These are phyloP conservation scores for Metschnikowia matae DNA, from an alignment of 805 yeast genomes.

Conservation along the genomic window DNA sequence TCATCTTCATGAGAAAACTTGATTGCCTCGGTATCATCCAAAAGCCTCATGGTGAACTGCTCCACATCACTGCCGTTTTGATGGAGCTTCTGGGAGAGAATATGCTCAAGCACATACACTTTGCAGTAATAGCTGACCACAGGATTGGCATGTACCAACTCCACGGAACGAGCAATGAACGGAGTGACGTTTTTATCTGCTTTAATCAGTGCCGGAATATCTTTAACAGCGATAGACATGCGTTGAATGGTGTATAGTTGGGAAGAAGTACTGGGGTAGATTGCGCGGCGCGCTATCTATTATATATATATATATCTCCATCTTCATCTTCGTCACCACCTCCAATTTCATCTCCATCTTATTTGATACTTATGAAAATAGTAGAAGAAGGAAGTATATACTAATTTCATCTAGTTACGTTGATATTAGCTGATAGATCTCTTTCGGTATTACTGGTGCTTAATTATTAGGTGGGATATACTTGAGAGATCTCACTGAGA, in stretches of 20 bases:
- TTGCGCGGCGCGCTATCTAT: background rate
- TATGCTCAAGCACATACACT: constrained; percentile 65
- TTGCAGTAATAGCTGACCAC: constrained; percentile 69
- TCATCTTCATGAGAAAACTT: constrained; percentile 43
- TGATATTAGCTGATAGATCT: too few relatives aligned
- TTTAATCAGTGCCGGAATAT: constrained; percentile 14
- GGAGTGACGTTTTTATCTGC: constrained; percentile 42
- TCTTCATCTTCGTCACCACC: too few relatives aligned
- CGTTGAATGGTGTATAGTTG: background rate
- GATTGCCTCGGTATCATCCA: constrained; percentile 66
- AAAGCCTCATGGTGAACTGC: constrained; percentile 51
- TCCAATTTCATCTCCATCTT: too few relatives aligned
- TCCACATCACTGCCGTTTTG: constrained; percentile 52
- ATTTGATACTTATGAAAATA: too few relatives aligned
- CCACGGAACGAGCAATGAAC: constrained; percentile 52
- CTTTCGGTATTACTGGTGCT: too few relatives aligned
- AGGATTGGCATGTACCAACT: constrained; percentile 56
- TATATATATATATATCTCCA: too few relatives aligned
- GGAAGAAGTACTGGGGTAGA: background rate
- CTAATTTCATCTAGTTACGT: too few relatives aligned
- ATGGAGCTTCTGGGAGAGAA: constrained; percentile 60
- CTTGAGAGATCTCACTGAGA: too few relatives aligned
- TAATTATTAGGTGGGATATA: too few relatives aligned
- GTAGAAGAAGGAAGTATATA: too few relatives aligned
- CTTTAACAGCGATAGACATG: constrained; percentile 2